Evolutionary conservation across 495 filamentous ascomycete species (phyloP).

Genomic region (Aspergillus indologenus): DNA sequence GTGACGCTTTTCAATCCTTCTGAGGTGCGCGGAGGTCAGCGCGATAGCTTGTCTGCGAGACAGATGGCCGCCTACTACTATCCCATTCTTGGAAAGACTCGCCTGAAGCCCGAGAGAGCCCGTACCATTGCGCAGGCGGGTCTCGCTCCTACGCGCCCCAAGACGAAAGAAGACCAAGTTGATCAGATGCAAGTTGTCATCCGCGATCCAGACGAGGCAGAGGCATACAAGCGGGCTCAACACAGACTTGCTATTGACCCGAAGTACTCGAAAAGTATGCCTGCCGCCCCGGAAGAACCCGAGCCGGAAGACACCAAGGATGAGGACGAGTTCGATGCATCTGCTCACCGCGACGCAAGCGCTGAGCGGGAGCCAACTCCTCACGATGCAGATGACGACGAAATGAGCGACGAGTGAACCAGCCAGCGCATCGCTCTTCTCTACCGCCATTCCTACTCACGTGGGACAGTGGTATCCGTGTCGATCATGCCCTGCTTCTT

Average conservation of each 20-base stretch:
- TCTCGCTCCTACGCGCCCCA: conserved; percentile 34
- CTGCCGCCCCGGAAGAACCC: conserved; percentile 35
- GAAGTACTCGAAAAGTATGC: conserved; percentile 39
- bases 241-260: conserved; percentile 46
- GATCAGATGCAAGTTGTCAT: conserved; percentile 55
- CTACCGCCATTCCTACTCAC: background rate
- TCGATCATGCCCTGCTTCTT: background rate
- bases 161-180: conserved; percentile 44
- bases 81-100: conserved; percentile 70
- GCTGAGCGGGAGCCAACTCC: conserved; percentile 9
- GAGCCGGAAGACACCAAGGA: conserved; percentile 21
- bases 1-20: conserved; percentile 64
- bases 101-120: conserved; percentile 56
- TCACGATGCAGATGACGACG: conserved; percentile 20
- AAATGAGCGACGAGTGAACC: conserved; percentile 25
- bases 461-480: background rate
- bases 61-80: conserved; percentile 86
- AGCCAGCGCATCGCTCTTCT: background rate
- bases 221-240: conserved; percentile 46
- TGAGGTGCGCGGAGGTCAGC: conserved; percentile 20
- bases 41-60: conserved; percentile 22
- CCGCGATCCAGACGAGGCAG: conserved; percentile 52
- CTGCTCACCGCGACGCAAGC: conserved; percentile 4
- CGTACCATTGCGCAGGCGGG: conserved; percentile 49
- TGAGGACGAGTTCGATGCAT: conserved; percentile 4